These are phyloP conservation scores for Lichina pygmaea DNA, from an alignment of 495 filamentous ascomycete species.

Conservation along the genomic window DNA sequence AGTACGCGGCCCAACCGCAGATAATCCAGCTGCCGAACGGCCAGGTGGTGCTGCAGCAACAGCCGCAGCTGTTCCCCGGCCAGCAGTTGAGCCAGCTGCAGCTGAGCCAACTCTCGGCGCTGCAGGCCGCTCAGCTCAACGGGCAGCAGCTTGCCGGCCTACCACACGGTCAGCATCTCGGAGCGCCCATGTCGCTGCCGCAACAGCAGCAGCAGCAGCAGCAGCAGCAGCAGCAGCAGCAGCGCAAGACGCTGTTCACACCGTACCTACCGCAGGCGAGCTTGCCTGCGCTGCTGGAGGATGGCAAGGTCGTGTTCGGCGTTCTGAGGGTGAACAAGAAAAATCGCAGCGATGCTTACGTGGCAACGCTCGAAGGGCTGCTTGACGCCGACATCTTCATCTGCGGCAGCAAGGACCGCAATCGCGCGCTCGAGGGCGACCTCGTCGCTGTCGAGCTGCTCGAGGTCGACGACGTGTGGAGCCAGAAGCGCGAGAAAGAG, in stretches of 20 bases:
- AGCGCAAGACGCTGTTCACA: conserved; percentile 95
- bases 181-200: conserved; percentile 32
- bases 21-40: conserved; percentile 65
- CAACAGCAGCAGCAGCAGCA: conserved; percentile 9
- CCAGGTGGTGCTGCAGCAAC: conserved; percentile 45
- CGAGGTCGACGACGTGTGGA: conserved; percentile 96
- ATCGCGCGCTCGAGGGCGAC: conserved; percentile 86
- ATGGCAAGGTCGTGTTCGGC: conserved; percentile 86
- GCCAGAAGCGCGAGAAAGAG: conserved; percentile 94
- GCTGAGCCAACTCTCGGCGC: conserved; percentile 69
- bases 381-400: conserved; percentile 98
- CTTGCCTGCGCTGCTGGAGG: conserved; percentile 65
- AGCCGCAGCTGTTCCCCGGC: conserved; percentile 48
- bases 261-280: conserved; percentile 93
- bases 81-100: conserved; percentile 80
- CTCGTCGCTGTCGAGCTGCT: conserved; percentile 87
- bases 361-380: conserved; percentile 61
- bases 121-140: conserved; percentile 66
- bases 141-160: conserved; percentile 41
- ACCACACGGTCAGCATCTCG: conserved; percentile 54
- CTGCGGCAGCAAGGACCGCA: conserved; percentile 94
- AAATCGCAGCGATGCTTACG: conserved; percentile 94
- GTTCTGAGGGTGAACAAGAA: conserved; percentile 98
- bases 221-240: conserved; percentile 59
- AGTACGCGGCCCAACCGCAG: conserved; percentile 78